Evolutionary conservation across 768 basidiomycete species (phyloP), one percentile per base, ranked within the genome.

Genomic region (Agaricus subrufescens): DNA sequence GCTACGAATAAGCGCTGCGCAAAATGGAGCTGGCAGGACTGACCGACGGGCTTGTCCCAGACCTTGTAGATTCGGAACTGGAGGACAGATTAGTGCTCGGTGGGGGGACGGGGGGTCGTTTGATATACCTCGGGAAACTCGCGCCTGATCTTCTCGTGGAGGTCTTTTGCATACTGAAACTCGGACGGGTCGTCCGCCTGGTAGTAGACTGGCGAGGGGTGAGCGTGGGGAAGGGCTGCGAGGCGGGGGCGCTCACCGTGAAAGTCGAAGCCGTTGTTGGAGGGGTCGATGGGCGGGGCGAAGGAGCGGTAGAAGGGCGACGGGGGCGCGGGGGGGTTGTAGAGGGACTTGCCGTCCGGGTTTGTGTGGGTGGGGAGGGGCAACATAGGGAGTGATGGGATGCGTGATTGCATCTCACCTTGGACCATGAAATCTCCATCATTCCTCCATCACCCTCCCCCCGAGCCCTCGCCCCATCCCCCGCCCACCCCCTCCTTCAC

Each of bases 221-320:
- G 42, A 38, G 30, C 37, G 26, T 19, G 9, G 29, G 23, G 49
- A 53, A n/a, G 34, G 34, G 40, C 30, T 3, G 10, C 19, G 6
- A 43, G 7, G 19, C 7, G 11, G 34, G 1, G 34, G 11, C 25
- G 64, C 84, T 69, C 56, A 84, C 87, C 77, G 63, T 89, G 87
- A 62, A 89, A 89, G 67, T 89, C 87, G 60, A 89, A 88, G 0
- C 82, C 86, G 47, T 85, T 80, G 48, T 79, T 79, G 34, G 73
- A 71, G 1, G 75, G 56, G 46, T 71, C 68, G 54, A 88, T 82
- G 5, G 83, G 85, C 8, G 74, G 56, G 0, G 81, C 82, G 58
- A 86, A 85, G 8, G 69, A 59, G 9, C 79, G 70, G 60, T 88
- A 88, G 0, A 78, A 75, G 1, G 71, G 25, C 0, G 87, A 86